A percentile compares a stretch with the other conserved stretches of the same genome.
Evolutionary conservation across 805 yeast genomes (phyloP).

Genomic region (Pachysolen tannophilus): DNA sequence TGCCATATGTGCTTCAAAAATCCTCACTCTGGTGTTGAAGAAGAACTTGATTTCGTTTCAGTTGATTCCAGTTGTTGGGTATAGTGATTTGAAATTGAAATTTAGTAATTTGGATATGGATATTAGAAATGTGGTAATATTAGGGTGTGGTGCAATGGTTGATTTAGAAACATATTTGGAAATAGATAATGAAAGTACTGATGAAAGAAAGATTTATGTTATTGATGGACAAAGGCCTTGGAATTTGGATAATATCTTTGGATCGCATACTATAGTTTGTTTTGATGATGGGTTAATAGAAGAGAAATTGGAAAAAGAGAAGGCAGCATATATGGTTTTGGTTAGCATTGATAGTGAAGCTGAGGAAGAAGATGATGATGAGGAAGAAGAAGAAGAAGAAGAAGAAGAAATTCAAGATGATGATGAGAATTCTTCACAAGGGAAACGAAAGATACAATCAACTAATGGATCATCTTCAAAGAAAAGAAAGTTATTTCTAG

Average conservation of each 20-base stretch:
- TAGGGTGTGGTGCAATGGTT: conserved; percentile 93
- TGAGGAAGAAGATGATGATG: conserved; percentile 27
- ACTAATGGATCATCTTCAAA: conserved; percentile 19
- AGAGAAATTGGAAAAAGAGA: conserved; percentile 46
- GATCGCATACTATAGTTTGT: conserved; percentile 68
- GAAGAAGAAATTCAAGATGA: conserved; percentile 25
- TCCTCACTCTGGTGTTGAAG: conserved; percentile 62
- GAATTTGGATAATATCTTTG: conserved; percentile 90
- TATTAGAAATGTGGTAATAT: conserved; percentile 63
- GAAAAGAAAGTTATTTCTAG: conserved; percentile 31
- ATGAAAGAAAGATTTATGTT: conserved; percentile 58
- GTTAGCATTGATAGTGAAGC: conserved; percentile 31
- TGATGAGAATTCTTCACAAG: conserved; percentile 24
- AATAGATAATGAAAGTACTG: conserved; percentile 32
- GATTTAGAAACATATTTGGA: conserved; percentile 74
- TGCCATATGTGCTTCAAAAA: conserved; percentile 82
- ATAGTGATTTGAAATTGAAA: conserved; percentile 62
- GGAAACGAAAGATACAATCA: conserved; percentile 24
- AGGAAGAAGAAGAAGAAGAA: conserved; percentile 24
- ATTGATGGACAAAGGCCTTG: conserved; percentile 95
- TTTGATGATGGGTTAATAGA: conserved; percentile 81
- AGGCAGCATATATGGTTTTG: conserved; percentile 51
- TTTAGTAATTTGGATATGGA: conserved; percentile 62
- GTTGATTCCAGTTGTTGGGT: conserved; percentile 89
- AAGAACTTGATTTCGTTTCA: conserved; percentile 82